phyloP scores from a whole-genome alignment of 352 stramenopile species.

The Phytophthora idaei region DNA sequence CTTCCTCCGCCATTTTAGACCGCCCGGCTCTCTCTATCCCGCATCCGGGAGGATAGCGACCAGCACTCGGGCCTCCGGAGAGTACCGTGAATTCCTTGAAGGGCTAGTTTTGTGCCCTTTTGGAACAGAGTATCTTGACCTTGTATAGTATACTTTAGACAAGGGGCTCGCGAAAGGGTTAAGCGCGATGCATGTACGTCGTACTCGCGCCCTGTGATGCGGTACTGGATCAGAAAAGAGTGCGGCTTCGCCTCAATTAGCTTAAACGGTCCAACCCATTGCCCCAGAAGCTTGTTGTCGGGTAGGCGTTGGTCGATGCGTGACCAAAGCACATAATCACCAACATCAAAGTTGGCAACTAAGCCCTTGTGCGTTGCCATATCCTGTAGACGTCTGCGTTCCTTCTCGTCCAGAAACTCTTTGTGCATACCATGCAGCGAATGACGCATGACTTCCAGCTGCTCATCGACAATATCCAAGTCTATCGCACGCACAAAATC shows the following conservation, averaged over 20 bases:
- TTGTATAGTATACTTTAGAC: too few relatives aligned
- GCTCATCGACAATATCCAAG: neutral
- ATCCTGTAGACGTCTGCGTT: neutral
- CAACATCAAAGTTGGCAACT: slow-evolving; percentile 21
- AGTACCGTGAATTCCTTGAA: too few relatives aligned
- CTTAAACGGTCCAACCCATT: slow-evolving; percentile 28
- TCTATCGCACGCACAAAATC: neutral
- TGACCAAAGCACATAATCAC: slow-evolving; percentile 32
- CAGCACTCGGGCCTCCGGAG: too few relatives aligned
- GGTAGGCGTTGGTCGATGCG: slow-evolving; percentile 21
- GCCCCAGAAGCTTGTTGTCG: slow-evolving; percentile 20
- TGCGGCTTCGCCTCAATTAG: slow-evolving; percentile 8
- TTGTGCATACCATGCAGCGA: slow-evolving; percentile 16
- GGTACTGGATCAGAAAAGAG: slow-evolving; percentile 20
- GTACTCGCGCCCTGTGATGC: slow-evolving; percentile 11
- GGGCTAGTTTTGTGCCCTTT: too few relatives aligned
- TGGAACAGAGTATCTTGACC: too few relatives aligned
- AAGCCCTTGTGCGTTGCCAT: slow-evolving; percentile 4
- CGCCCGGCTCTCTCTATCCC: too few relatives aligned
- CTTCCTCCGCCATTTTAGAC: too few relatives aligned
- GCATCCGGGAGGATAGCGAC: too few relatives aligned
- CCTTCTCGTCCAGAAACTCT: slow-evolving; percentile 6
- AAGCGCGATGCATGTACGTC: slow-evolving; percentile 19
- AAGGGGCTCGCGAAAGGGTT: neutral
- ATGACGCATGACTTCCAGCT: neutral